phyloP scores from a whole-genome alignment of 2,329 filamentous ascomycete species.

The Arthrobotrys conoides region DNA sequence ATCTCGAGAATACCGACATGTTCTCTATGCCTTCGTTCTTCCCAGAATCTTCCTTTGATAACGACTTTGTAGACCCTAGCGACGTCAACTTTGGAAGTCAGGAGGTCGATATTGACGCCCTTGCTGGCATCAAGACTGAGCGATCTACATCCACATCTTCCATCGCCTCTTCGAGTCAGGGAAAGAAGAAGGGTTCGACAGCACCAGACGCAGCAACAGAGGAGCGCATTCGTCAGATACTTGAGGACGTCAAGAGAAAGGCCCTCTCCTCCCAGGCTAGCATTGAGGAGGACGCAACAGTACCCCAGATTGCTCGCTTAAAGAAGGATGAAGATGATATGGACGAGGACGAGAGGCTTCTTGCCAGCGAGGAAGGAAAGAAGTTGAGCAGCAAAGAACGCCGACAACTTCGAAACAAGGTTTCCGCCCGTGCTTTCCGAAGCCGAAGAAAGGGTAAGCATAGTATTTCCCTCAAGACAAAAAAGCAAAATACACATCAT shows the following conservation, averaged over 20 bases:
- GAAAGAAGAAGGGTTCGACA: constrained; percentile 69
- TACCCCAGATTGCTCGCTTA: constrained; percentile 78
- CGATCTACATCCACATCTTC: constrained; percentile 62
- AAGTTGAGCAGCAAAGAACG: constrained; percentile 98
- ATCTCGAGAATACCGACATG: constrained; percentile 68
- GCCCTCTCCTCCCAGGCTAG: constrained; percentile 66
- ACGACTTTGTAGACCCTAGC: constrained; percentile 63
- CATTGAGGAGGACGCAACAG: constrained; percentile 65
- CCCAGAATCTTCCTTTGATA: constrained; percentile 75
- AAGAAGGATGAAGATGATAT: constrained; percentile 98
- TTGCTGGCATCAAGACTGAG: constrained; percentile 68
- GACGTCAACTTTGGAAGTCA: constrained; percentile 74
- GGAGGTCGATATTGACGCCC: constrained; percentile 78
- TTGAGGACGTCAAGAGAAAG: constrained; percentile 84
- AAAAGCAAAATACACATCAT: constrained; percentile 39
- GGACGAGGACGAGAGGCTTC: constrained; percentile 94
- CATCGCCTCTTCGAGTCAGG: constrained; percentile 67
- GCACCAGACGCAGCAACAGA: constrained; percentile 76
- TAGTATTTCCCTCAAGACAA: constrained; percentile 35
- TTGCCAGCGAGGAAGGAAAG: constrained; percentile 98
- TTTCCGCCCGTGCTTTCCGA: constrained; percentile 96
- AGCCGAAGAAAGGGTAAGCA: constrained; percentile 94
- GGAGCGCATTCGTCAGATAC: constrained; percentile 91
- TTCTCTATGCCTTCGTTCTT: constrained; percentile 80
- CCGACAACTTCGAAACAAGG: constrained; percentile 97